Conservation (phyloP, 768 basidiomycete genomes). For the Podaxis sp. region DNA sequence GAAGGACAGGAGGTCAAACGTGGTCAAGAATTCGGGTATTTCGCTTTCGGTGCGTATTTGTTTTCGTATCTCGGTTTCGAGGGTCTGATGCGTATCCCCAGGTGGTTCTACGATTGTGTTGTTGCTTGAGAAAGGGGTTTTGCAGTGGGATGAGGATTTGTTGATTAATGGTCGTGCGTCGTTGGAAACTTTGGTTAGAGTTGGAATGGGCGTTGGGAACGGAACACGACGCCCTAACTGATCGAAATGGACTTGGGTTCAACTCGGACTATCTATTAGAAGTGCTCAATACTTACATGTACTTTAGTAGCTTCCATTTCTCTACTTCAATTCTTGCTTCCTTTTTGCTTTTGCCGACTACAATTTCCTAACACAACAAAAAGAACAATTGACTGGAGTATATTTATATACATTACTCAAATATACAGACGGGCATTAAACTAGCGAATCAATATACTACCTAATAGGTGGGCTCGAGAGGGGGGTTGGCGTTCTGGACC, state of each 20-base stretch:
- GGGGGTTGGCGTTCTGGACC: slow-evolving; percentile 28
- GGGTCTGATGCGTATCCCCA: slow-evolving; percentile 25
- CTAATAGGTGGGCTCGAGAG: slow-evolving; percentile 17
- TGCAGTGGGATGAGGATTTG: slow-evolving; percentile 93
- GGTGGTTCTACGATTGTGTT: slow-evolving; percentile 92
- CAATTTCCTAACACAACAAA: too few relatives aligned
- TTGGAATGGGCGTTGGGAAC: slow-evolving; percentile 80
- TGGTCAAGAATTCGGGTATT: slow-evolving; percentile 92
- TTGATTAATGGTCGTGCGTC: slow-evolving; percentile 80
- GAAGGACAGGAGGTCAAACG: slow-evolving; percentile 80
- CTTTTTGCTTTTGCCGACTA: not conserved
- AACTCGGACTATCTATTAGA: not conserved
- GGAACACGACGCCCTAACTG: slow-evolving; percentile 10
- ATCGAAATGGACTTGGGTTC: not conserved
- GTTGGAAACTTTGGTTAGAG: slow-evolving; percentile 88
- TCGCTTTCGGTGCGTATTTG: slow-evolving; percentile 78
- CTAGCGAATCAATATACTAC: not conserved
- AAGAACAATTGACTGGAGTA: too few relatives aligned
- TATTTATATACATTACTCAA: not conserved
- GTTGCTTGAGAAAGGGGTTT: slow-evolving; percentile 80
- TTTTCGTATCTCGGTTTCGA: not conserved
- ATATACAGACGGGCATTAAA: not conserved
- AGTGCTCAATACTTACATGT: not conserved
- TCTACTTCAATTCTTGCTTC: not conserved
- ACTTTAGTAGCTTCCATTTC: not conserved